Percentiles rank a stretch among this genome's conserved stretches.
Evolutionary conservation across 768 basidiomycete genomes (phyloP).

Genomic region (Phlegmacium glaucopus): DNA sequence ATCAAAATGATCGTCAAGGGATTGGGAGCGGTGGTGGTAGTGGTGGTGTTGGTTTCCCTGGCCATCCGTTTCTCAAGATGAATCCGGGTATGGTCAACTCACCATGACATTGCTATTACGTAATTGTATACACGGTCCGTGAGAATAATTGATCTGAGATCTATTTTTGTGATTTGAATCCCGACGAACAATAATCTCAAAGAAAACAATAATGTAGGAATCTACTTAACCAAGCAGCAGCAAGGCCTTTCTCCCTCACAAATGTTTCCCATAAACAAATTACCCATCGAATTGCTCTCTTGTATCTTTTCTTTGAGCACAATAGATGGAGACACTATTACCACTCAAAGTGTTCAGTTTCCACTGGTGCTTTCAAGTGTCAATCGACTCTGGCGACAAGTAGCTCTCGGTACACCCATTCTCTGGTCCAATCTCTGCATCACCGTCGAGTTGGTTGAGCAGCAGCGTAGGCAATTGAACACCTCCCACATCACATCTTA

Average conservation of each 20-base stretch:
- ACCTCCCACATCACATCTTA: conserved; percentile 36
- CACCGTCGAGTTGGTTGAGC: conserved; percentile 34
- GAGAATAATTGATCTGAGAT: too few species aligned
- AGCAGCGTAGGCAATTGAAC: conserved; percentile 25
- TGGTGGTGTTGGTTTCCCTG: conserved; percentile 16
- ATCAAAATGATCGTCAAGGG: conserved; percentile 5
- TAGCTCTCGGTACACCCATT: conserved; percentile 45
- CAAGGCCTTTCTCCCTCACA: too few species aligned
- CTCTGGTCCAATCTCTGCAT: conserved; percentile 57
- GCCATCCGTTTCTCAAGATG: conserved; percentile 33
- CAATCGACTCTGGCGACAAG: conserved; percentile 47
- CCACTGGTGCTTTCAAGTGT: conserved; percentile 49
- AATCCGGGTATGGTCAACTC: conserved; percentile 30
- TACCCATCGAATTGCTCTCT: conserved; percentile 57
- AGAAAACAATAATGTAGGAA: too few species aligned
- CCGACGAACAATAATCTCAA: conserved; percentile 28
- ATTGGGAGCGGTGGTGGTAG: conserved; percentile 8
- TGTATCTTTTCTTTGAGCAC: conserved; percentile 52
- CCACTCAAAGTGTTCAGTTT: conserved; percentile 36
- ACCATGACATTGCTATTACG: too few species aligned
- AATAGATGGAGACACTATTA: too few species aligned
- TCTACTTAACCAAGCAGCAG: too few species aligned
- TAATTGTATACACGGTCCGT: too few species aligned
- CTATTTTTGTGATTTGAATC: conserved; percentile 13
- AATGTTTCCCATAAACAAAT: conserved; percentile 32